phyloP scores from a whole-genome alignment of 2,329 filamentous ascomycete genomes.

The Calonectria pseudoturangicola region DNA sequence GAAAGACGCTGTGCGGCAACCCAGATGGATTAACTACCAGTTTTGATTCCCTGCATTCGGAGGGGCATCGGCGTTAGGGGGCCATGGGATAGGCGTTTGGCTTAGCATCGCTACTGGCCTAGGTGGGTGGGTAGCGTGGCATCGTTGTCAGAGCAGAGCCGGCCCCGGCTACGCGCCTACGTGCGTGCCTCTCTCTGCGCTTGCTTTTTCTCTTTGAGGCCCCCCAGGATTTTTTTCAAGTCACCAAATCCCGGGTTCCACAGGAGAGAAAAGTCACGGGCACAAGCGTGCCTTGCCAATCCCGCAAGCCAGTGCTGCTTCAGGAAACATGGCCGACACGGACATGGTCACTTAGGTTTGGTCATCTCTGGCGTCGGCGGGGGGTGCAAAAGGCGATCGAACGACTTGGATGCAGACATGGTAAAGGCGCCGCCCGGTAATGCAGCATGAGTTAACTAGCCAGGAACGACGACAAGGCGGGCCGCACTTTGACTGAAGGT shows the following conservation, averaged over 20 bases:
- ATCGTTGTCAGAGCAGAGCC: slow-evolving; percentile 25
- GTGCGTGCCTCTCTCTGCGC: not conserved
- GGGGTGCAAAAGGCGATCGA: slow-evolving; percentile 24
- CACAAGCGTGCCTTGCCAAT: slow-evolving; percentile 31
- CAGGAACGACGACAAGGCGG: slow-evolving; percentile 9
- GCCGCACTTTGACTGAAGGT: slow-evolving; percentile 29
- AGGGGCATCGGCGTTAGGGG: slow-evolving; percentile 26
- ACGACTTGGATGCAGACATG: slow-evolving; percentile 30
- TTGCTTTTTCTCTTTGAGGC: slow-evolving; percentile 30
- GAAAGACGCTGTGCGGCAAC: slow-evolving; percentile 46
- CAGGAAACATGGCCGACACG: slow-evolving; percentile 34
- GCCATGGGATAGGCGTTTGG: slow-evolving; percentile 4
- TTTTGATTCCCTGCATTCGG: slow-evolving; percentile 50
- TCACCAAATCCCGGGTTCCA: slow-evolving; percentile 35
- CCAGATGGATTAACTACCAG: slow-evolving; percentile 52
- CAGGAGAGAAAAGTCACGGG: slow-evolving; percentile 32
- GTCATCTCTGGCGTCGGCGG: not conserved
- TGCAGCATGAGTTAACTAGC: slow-evolving; percentile 5
- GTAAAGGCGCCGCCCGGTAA: slow-evolving; percentile 30
- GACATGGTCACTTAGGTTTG: slow-evolving; percentile 21
- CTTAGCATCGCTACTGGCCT: slow-evolving; percentile 24
- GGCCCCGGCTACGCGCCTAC: not conserved
- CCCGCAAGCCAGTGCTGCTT: slow-evolving; percentile 39
- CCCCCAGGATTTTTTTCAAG: slow-evolving; percentile 22
- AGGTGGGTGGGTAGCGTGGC: slow-evolving; percentile 32